Base-by-base conservation (phyloP, 768 basidiomycete species). In the Boletus insuetus region DNA sequence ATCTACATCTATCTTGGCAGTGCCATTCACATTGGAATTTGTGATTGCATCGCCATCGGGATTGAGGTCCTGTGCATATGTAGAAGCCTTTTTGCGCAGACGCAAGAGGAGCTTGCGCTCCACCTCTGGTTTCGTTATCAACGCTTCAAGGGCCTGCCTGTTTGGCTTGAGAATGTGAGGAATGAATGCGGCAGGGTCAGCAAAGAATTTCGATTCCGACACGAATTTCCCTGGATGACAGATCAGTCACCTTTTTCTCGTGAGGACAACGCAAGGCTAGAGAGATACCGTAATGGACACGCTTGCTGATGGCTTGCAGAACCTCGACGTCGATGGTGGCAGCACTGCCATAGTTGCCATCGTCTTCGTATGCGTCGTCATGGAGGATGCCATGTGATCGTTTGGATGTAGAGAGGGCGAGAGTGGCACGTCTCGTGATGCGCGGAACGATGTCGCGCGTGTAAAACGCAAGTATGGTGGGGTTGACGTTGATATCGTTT, bases 71-170 rank as follows among this genome's bases (percentile, higher is more conserved):
- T 91, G 87, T 0, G 94, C 95, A 56, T 87, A 87, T 2, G 79
- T 84, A 7, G 75, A 75, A 1, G 87, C 85, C 70, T 99, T 99
- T 75, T 91, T 95, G 49, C 82, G 83, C 26, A 99, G 74, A 19
- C 97, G 82, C 45, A 82, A 74, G 31, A 99, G 82, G 3, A 99
- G 79, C 53, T 85, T 87, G 17, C 79, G 82, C 68, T 99, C 97
- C 29, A 99, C 94, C 53, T 90, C 96, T 0, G 97, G 94, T 70
- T 98, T 98, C n/a, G 94, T 95, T 68, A 99, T 98, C 43, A 99
- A 76, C 0, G 74, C 85, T 9, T 89, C 92, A 20, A 99, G 80
- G 9, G 85, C 89, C 39, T 82, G 73, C 17, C 84, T 82, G 69
- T 98, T 89, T 10, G 86, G 86, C 3, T 80, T 80, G 37, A 81